Evolutionary conservation across 495 filamentous ascomycete species (phyloP), one percentile per base, ranked within the genome.

Genomic region (Chaetomidium leptoderma): DNA sequence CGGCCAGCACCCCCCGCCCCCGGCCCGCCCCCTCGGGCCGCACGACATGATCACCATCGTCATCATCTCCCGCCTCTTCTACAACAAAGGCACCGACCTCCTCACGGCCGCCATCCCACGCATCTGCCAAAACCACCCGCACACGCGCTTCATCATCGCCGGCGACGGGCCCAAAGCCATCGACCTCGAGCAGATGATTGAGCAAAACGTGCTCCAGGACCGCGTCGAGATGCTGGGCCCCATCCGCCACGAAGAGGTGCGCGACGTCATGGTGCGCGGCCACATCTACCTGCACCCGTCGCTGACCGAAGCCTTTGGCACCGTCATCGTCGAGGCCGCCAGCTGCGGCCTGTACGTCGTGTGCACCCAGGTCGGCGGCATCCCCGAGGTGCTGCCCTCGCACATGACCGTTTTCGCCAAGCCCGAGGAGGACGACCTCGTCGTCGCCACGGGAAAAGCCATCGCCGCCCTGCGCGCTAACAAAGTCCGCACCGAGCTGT

Each of bases 41-140:
- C 77, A 89, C 50, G 90, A 95, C 61, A 88, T 81, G 14, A 93
- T 98, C 61, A 97, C 92, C 4, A 97, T 97, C 55, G 91, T 97
- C 0, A 92, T 97, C 5, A 92, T 98, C 30, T 97, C 92, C 6
- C 90, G 93, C 21, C 87, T 98, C 13, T 98, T 97, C 71, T 97
- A 97, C 75, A 98, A 98, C 74, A 98, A 98, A 69, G 93, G 93
- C 44, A 97, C 91, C 6, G 95, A 97, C 71, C 83, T 98, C 0
- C 80, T 98, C 0, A 95, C 96, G 29, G 92, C 93, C 23, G 88
- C 91, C 7, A 93, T 98, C 40, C 93, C 93, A 2, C 88, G 91
- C 49, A 96, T 98, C 32, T 81, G 96, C 23, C 84, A 89, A 26
- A 81, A 83, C 23, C 89, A 98, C 68, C 89, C 90, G 0, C 90